These are phyloP conservation scores for Bipolaris bicolor DNA, from an alignment of 2,329 filamentous ascomycete genomes.

Conservation along the genomic window DNA sequence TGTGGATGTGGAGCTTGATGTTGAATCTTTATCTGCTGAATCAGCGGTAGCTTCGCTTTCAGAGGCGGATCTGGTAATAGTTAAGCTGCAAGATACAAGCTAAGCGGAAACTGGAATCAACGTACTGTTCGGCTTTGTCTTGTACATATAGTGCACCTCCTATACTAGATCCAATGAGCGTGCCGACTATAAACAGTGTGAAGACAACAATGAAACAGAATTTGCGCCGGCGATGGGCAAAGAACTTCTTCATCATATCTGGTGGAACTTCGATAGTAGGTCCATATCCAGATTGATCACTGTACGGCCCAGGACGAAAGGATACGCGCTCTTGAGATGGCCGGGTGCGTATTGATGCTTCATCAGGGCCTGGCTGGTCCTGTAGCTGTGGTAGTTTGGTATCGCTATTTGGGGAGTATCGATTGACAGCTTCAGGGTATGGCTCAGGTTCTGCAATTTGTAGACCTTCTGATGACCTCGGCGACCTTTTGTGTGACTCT, in stretches of 20 bases:
- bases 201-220: conserved; percentile 1
- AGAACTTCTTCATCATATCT: conserved; percentile 9
- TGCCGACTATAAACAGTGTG: neutral
- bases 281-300: conserved; percentile 1
- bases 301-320: neutral
- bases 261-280: neutral
- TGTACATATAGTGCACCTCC: conserved; percentile 7
- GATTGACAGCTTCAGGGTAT: conserved; percentile 6
- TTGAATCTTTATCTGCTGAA: neutral
- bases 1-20: neutral
- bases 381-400: conserved; percentile 10
- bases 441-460: conserved; percentile 12
- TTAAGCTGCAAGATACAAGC: neutral
- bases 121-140: conserved; percentile 9
- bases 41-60: neutral
- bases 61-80: neutral
- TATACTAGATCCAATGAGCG: conserved; percentile 4
- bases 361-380: neutral
- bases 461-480: conserved; percentile 4
- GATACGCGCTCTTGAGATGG: conserved; percentile 3
- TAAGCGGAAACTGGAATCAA: neutral
- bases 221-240: conserved; percentile 5
- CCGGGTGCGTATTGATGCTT: neutral
- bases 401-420: conserved; percentile 2
- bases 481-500: neutral